Evolutionary conservation across 805 yeast species (phyloP).

Genomic region (Candida anglica): DNA sequence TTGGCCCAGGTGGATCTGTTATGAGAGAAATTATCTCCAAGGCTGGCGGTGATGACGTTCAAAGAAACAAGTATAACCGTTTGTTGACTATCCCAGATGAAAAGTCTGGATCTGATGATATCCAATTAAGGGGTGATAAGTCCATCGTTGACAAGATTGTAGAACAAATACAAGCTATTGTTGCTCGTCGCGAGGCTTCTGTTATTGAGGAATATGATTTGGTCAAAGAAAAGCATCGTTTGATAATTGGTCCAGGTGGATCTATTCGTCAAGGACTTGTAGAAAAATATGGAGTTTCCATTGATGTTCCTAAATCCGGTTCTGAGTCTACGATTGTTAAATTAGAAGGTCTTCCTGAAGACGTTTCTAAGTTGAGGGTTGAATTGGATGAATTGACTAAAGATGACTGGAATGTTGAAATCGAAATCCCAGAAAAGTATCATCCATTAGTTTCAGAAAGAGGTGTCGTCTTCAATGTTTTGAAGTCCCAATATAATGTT

Average conservation of each 20-base stretch:
- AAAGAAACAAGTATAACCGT: slow-evolving; percentile 46
- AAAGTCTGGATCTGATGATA: slow-evolving; percentile 52
- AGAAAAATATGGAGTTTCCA: slow-evolving; percentile 57
- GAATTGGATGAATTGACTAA: slow-evolving; percentile 58
- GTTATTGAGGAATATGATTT: slow-evolving; percentile 50
- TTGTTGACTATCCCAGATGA: slow-evolving; percentile 68
- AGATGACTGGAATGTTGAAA: slow-evolving; percentile 51
- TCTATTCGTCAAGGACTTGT: slow-evolving; percentile 67
- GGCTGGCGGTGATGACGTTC: slow-evolving; percentile 63
- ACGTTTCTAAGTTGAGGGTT: slow-evolving; percentile 58
- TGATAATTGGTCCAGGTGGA: slow-evolving; percentile 81
- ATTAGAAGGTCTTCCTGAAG: slow-evolving; percentile 64
- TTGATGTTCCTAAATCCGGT: slow-evolving; percentile 64
- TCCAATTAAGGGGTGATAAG: slow-evolving; percentile 74
- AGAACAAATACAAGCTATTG: slow-evolving; percentile 56
- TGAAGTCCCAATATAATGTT: slow-evolving; percentile 50
- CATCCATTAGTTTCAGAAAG: slow-evolving; percentile 64
- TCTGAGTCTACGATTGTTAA: slow-evolving; percentile 48
- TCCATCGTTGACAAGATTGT: slow-evolving; percentile 66
- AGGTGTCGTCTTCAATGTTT: slow-evolving; percentile 57
- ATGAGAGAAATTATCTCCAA: slow-evolving; percentile 68
- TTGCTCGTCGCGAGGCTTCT: slow-evolving; percentile 60
- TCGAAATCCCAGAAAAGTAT: slow-evolving; percentile 53
- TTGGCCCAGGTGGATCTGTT: slow-evolving; percentile 75
- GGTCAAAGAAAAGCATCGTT: slow-evolving; percentile 70